A percentile compares a stretch with the other conserved stretches of the same genome.
phyloP scores from a whole-genome alignment of 2,329 filamentous ascomycete genomes.

The Hypoxylon rubiginosum region DNA sequence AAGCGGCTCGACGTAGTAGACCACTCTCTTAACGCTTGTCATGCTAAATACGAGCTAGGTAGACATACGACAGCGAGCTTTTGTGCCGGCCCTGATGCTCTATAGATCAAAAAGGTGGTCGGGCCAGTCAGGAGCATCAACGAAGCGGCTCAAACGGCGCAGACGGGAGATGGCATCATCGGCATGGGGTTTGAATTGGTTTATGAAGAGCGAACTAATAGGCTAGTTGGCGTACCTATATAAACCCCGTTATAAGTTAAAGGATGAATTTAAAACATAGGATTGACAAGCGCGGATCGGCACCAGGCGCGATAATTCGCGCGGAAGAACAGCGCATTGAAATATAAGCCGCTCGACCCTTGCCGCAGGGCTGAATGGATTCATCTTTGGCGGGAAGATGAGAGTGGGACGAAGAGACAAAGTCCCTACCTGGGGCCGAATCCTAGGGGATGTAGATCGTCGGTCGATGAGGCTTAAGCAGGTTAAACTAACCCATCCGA shows the following conservation, averaged over 20 bases:
- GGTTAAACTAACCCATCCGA: too few relatives aligned
- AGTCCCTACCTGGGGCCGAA: not conserved
- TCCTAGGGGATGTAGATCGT: not conserved
- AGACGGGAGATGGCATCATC: not conserved
- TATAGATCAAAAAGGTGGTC: not conserved
- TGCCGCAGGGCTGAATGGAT: not conserved
- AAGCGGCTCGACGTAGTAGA: not conserved
- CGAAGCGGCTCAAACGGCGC: not conserved
- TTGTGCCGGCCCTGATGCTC: not conserved
- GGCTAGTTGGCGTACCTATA: too few relatives aligned
- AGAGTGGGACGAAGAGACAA: not conserved
- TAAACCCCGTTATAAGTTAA: not conserved
- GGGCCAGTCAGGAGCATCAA: not conserved
- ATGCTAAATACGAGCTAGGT: not conserved
- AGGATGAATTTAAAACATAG: not conserved
- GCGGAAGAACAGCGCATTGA: not conserved
- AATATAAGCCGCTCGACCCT: not conserved
- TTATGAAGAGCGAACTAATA: not conserved
- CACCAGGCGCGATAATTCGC: not conserved
- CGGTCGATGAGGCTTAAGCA: not conserved
- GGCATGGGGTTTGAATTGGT: not conserved
- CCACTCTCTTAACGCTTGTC: not conserved
- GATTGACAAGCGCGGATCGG: not conserved
- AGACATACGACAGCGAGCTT: not conserved
- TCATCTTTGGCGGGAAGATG: not conserved